These are phyloP conservation scores for Coccomyxa subellipsoidea DNA, from an alignment of 163 green algal species.

Conservation along the genomic window DNA sequence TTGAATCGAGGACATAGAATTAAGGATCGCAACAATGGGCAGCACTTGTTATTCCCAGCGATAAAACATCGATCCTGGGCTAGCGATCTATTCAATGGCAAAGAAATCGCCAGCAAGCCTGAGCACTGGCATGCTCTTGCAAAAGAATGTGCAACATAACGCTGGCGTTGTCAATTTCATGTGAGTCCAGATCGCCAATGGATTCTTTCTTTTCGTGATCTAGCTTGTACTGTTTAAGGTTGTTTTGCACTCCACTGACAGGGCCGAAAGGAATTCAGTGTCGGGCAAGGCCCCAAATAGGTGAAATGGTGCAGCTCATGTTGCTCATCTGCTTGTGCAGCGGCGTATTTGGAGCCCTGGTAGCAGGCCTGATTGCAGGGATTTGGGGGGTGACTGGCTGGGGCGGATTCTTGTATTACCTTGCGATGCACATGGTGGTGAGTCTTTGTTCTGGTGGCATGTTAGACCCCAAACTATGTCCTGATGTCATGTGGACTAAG, in stretches of 20 bases:
- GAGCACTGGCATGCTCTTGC: neutral
- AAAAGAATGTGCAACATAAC: slow-evolving; percentile 32
- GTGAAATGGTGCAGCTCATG: neutral
- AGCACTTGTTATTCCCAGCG: no score
- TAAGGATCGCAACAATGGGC: no score
- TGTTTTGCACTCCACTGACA: no score
- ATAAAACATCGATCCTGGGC: no score
- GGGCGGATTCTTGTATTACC: slow-evolving; percentile 46
- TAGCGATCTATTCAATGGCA: neutral
- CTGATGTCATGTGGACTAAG: neutral
- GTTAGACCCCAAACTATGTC: neutral
- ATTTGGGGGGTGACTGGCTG: slow-evolving; percentile 51
- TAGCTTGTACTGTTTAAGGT: no score
- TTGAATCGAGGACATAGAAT: no score
- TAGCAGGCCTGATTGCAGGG: slow-evolving; percentile 41
- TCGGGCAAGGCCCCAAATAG: no score
- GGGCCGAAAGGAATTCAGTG: no score
- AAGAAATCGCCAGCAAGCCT: neutral
- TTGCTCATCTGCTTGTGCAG: slow-evolving; percentile 27
- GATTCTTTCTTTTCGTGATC: no score
- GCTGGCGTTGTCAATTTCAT: slow-evolving; percentile 32
- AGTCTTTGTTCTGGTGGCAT: neutral
- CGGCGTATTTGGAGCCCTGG: slow-evolving; percentile 47
- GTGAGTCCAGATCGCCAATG: no score
- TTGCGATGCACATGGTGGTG: slow-evolving; percentile 33